Percentiles rank a stretch among this genome's conserved stretches.
Conservation (phyloP, 257 asterid species). For the Ballota nigra region DNA sequence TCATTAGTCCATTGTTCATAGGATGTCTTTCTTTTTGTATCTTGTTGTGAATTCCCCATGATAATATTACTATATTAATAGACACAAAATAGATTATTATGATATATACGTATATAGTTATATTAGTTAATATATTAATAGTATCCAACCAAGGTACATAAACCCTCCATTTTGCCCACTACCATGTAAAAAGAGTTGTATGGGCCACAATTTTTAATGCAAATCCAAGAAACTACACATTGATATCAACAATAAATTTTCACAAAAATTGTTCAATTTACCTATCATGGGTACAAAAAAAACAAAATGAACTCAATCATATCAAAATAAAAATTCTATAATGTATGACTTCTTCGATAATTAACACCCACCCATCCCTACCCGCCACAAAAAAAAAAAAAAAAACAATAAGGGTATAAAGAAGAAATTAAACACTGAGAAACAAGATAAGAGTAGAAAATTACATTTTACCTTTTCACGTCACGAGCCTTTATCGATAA, state of each 20-base stretch:
- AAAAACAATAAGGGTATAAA: neutral
- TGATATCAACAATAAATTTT: neutral
- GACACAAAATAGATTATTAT: too few relatives aligned
- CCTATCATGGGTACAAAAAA: neutral
- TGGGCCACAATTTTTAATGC: neutral
- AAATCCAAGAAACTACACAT: neutral
- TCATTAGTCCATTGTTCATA: too few relatives aligned
- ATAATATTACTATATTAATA: too few relatives aligned
- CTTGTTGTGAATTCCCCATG: too few relatives aligned
- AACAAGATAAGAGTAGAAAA: neutral
- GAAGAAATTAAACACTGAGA: neutral
- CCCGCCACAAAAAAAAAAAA: neutral
- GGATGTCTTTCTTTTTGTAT: too few relatives aligned
- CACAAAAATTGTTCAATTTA: neutral
- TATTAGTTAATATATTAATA: too few relatives aligned
- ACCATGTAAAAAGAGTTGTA: neutral
- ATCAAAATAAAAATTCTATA: constrained; percentile 7
- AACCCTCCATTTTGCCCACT: neutral
- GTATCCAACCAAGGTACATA: neutral
- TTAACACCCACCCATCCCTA: neutral
- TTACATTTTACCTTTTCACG: constrained; percentile 6
- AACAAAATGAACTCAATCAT: constrained; percentile 4
- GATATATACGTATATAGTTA: too few relatives aligned
- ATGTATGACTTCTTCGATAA: neutral
- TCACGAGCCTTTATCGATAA: constrained; percentile 16